phyloP scores from a whole-genome alignment of 148 eudicot species.

The Polygonum aviculare region DNA sequence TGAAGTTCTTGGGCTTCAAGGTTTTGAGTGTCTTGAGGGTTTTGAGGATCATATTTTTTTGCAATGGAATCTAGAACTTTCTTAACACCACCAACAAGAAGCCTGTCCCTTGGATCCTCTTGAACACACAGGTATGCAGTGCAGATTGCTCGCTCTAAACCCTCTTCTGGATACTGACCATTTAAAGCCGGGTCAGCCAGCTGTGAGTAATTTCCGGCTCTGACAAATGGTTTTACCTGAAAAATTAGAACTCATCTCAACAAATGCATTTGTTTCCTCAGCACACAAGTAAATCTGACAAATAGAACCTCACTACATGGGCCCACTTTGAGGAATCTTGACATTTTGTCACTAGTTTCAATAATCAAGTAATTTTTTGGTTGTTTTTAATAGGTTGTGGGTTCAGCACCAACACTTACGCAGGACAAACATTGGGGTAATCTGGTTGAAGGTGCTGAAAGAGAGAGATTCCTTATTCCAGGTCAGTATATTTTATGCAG shows the following conservation, averaged over 20 bases:
- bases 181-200: background rate
- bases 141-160: background rate
- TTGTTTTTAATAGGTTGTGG: conserved; percentile 59
- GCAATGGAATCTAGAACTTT: too few species aligned
- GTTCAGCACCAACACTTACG: conserved; percentile 74
- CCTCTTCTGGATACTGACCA: background rate
- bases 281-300: too few species aligned
- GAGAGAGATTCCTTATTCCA: conserved; percentile 44
- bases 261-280: too few species aligned
- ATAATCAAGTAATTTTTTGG: background rate
- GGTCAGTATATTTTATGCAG: conserved; percentile 25
- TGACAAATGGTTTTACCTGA: background rate
- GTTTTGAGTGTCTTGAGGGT: too few species aligned
- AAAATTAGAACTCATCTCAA: background rate
- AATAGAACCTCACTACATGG: too few species aligned
- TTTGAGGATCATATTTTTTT: too few species aligned
- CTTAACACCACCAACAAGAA: too few species aligned
- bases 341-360: too few species aligned
- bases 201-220: background rate
- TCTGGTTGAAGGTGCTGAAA: conserved; percentile 66
- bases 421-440: conserved; percentile 76
- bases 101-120: background rate
- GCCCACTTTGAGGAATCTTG: too few species aligned
- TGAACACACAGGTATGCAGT: conserved; percentile 5
- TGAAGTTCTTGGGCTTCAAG: background rate